These are phyloP conservation scores for Colletotrichum navitas DNA, from an alignment of 2,329 filamentous ascomycete genomes.

Conservation along the genomic window DNA sequence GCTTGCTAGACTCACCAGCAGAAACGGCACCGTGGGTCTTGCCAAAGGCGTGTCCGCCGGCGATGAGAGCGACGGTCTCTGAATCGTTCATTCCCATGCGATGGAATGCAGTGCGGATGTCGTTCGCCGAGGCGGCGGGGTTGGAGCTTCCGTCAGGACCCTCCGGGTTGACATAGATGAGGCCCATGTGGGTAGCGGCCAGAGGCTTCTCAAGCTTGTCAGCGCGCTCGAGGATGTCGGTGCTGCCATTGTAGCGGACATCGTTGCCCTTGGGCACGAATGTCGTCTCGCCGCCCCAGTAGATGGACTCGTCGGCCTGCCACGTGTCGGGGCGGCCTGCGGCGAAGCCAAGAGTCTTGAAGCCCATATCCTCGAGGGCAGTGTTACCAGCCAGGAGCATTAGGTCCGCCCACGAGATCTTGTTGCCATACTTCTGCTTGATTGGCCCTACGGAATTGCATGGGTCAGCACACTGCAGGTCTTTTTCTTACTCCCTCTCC, in stretches of 20 bases:
- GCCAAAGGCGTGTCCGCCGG: conserved; percentile 82
- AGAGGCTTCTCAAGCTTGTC: conserved; percentile 72
- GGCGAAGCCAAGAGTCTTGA: conserved; percentile 80
- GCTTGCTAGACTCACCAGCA: conserved; percentile 25
- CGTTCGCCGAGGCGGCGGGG: conserved; percentile 74
- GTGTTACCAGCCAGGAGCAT: conserved; percentile 80
- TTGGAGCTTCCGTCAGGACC: conserved; percentile 80
- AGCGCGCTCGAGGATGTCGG: conserved; percentile 39
- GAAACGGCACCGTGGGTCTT: conserved; percentile 81
- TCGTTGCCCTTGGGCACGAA: conserved; percentile 77
- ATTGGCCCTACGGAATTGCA: conserved; percentile 61
- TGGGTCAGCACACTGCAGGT: neutral
- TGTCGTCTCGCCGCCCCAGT: conserved; percentile 81
- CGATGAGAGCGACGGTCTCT: conserved; percentile 84
- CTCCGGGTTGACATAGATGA: conserved; percentile 88
- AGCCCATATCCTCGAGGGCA: conserved; percentile 81
- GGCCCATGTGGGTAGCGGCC: conserved; percentile 77
- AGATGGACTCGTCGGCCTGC: conserved; percentile 81
- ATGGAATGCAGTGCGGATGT: conserved; percentile 80
- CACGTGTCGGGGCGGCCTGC: conserved; percentile 79
- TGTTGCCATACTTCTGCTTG: conserved; percentile 87
- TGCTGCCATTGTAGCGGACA: conserved; percentile 69
- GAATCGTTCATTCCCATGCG: conserved; percentile 89
- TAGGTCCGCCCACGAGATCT: conserved; percentile 85
- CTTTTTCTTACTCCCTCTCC: neutral